These are phyloP conservation scores for Aspergillus fructus DNA, from an alignment of 2,329 filamentous ascomycete species.

Conservation along the genomic window DNA sequence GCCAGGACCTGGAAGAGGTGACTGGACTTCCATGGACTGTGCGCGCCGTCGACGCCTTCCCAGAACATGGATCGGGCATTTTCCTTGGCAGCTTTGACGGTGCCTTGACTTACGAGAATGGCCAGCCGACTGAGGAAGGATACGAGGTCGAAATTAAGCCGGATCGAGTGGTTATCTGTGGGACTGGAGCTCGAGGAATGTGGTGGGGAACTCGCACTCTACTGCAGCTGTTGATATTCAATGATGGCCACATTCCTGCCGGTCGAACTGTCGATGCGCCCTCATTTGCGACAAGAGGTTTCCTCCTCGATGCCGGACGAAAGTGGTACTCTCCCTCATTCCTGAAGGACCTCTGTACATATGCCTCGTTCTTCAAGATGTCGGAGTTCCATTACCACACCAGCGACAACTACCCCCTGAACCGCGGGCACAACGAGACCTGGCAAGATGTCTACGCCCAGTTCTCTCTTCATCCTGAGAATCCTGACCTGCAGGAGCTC, in stretches of 20 bases:
- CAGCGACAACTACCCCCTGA: slow-evolving; percentile 56
- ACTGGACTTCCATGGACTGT: slow-evolving; percentile 46
- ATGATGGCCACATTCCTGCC: slow-evolving; percentile 37
- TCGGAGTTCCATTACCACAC: slow-evolving; percentile 60
- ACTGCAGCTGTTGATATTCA: slow-evolving; percentile 47
- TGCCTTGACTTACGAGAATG: slow-evolving; percentile 49
- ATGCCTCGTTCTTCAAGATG: slow-evolving; percentile 62
- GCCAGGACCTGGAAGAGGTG: slow-evolving; percentile 44
- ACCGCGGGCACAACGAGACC: slow-evolving; percentile 49
- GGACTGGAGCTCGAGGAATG: slow-evolving; percentile 55
- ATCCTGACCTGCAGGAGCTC: slow-evolving; percentile 44
- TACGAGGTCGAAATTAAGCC: slow-evolving; percentile 46
- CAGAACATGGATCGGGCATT: neutral
- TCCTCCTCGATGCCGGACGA: slow-evolving; percentile 54
- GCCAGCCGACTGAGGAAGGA: slow-evolving; percentile 49
- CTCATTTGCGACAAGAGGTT: slow-evolving; percentile 52
- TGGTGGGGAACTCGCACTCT: slow-evolving; percentile 61
- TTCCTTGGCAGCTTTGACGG: slow-evolving; percentile 35
- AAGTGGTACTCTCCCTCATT: slow-evolving; percentile 59
- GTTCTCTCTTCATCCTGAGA: slow-evolving; percentile 56
- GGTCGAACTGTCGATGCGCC: slow-evolving; percentile 51
- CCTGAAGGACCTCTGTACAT: slow-evolving; percentile 58
- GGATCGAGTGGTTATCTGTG: slow-evolving; percentile 46
- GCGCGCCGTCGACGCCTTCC: slow-evolving; percentile 33
- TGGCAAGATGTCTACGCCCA: slow-evolving; percentile 54